A percentile compares a stretch with the other conserved stretches of the same genome.
phyloP scores from a whole-genome alignment of 2,329 filamentous ascomycete species.

The Xylaria sp. region DNA sequence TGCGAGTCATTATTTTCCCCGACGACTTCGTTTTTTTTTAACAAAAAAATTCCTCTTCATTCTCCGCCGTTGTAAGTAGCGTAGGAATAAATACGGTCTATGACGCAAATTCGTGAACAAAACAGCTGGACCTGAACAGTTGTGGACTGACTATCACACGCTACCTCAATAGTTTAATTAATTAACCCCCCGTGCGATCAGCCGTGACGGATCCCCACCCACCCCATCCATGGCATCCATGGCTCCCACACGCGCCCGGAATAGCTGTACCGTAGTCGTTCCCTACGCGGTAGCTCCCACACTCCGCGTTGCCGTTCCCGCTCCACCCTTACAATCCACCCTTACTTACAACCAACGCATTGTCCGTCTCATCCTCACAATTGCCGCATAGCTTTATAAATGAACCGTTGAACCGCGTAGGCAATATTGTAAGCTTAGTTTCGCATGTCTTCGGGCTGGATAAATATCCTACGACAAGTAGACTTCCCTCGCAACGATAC shows the following conservation, averaged over 20 bases:
- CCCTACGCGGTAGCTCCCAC: slow-evolving; percentile 18
- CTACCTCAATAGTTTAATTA: slow-evolving; percentile 28
- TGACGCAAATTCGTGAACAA: too few species aligned
- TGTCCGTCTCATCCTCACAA: slow-evolving; percentile 3
- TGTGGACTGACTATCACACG: slow-evolving; percentile 21
- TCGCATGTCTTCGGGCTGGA: neutral
- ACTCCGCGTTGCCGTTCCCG: slow-evolving; percentile 32
- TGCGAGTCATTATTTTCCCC: neutral
- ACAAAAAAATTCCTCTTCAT: too few species aligned
- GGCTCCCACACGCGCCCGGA: neutral
- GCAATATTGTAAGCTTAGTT: neutral
- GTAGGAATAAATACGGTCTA: too few species aligned
- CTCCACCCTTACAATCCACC: slow-evolving; percentile 30
- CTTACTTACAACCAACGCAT: slow-evolving; percentile 7
- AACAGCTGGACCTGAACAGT: slow-evolving; percentile 7
- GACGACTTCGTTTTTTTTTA: neutral
- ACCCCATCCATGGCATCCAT: too few species aligned
- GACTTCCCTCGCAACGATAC: neutral
- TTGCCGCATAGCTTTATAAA: slow-evolving; percentile 1
- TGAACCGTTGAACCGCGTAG: neutral
- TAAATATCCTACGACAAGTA: neutral
- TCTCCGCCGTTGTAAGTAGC: too few species aligned
- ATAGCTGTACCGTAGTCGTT: neutral
- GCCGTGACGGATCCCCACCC: slow-evolving; percentile 9
- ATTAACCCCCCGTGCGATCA: slow-evolving; percentile 6